Percentiles rank a stretch among this genome's conserved stretches.
Conservation (phyloP, 306 rosid species). For the Bauhinia variegata region DNA sequence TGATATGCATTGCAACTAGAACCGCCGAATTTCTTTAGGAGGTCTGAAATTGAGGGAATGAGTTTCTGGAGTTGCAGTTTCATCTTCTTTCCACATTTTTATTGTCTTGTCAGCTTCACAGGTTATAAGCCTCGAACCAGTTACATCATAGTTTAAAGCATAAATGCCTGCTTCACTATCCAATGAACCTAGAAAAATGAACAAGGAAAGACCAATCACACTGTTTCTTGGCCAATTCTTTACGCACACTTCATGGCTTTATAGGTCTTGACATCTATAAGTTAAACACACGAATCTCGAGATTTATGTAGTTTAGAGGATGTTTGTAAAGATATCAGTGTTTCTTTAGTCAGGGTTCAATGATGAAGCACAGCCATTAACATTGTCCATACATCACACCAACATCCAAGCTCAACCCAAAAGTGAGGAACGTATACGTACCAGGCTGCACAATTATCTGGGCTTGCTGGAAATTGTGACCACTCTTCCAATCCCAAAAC, state of each 20-base stretch:
- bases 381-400: too few species aligned
- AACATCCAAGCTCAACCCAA: neutral
- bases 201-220: neutral
- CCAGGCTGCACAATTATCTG: slow-evolving; percentile 98
- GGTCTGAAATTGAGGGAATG: slow-evolving; percentile 88
- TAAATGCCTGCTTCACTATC: slow-evolving; percentile 98
- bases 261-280: too few species aligned
- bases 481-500: slow-evolving; percentile 99
- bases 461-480: slow-evolving; percentile 92
- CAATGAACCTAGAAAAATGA: slow-evolving; percentile 80
- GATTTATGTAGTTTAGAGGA: too few species aligned
- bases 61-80: slow-evolving; percentile 90
- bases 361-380: too few species aligned
- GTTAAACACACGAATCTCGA: too few species aligned
- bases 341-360: too few species aligned
- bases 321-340: too few species aligned
- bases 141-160: slow-evolving; percentile 70
- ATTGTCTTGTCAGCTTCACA: slow-evolving; percentile 98
- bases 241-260: too few species aligned
- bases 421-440: slow-evolving; percentile 33
- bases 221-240: neutral
- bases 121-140: slow-evolving; percentile 83
- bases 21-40: slow-evolving; percentile 88
- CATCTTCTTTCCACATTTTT: slow-evolving; percentile 98
- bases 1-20: slow-evolving; percentile 42